These are phyloP conservation scores for Phytophthora sojae DNA, from an alignment of 352 stramenopile species.

Conservation along the genomic window DNA sequence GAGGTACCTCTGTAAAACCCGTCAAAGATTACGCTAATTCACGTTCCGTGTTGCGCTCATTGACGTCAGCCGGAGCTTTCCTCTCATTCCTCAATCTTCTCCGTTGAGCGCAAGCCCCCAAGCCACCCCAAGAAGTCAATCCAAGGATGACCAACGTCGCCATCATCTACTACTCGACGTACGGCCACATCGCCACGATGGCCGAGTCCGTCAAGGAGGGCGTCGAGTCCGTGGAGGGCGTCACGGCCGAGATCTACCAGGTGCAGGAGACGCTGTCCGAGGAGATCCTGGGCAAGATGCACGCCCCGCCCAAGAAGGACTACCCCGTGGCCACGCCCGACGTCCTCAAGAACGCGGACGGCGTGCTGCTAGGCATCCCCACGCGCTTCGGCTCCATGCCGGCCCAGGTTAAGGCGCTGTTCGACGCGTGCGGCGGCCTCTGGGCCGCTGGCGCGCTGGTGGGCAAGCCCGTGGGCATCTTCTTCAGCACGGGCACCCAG, in stretches of 20 bases:
- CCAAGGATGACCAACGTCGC: constrained; percentile 70
- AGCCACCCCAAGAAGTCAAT: constrained; percentile 2
- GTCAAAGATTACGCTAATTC: neutral
- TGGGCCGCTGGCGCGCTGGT: constrained; percentile 86
- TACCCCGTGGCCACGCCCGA: constrained; percentile 68
- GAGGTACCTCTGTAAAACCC: constrained; percentile 5
- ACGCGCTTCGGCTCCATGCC: constrained; percentile 83
- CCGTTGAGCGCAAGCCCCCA: constrained; percentile 27
- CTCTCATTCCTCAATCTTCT: constrained; percentile 38
- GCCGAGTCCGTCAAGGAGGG: constrained; percentile 79
- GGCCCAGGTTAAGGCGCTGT: constrained; percentile 92
- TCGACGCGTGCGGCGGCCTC: constrained; percentile 86
- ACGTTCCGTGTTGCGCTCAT: constrained; percentile 12
- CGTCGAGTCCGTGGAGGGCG: constrained; percentile 71
- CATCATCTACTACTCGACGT: constrained; percentile 90
- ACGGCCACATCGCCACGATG: constrained; percentile 86
- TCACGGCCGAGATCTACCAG: constrained; percentile 74
- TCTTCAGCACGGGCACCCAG: constrained; percentile 84
- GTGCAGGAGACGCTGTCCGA: constrained; percentile 83
- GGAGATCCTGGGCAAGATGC: constrained; percentile 86
- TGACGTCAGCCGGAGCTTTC: constrained; percentile 5
- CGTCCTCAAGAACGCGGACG: constrained; percentile 77
- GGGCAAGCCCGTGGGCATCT: constrained; percentile 90
- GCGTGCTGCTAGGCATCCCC: constrained; percentile 88
- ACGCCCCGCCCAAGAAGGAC: constrained; percentile 79